Conservation (phyloP, 2,329 filamentous ascomycete genomes). For the Chaetomiaceae sp. region DNA sequence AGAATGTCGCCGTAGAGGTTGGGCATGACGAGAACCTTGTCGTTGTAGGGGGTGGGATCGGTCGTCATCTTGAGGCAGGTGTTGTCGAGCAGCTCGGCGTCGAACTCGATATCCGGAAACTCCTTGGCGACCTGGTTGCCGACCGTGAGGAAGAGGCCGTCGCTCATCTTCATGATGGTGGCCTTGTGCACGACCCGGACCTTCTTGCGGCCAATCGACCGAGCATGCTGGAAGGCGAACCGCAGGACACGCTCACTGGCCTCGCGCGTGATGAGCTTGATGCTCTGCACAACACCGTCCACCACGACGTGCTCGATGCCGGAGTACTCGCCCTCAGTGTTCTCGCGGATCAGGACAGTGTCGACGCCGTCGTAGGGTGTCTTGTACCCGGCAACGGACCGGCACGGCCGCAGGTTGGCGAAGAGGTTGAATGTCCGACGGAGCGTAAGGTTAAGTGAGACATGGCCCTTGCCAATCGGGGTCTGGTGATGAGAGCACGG, state of each 20-base stretch:
- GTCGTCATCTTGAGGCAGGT: slow-evolving; percentile 98
- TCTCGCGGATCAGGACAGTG: slow-evolving; percentile 96
- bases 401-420: slow-evolving; percentile 97
- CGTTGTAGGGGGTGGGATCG: slow-evolving; percentile 93
- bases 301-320: slow-evolving; percentile 98
- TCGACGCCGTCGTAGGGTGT: slow-evolving; percentile 96
- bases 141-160: slow-evolving; percentile 92
- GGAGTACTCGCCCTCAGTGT: slow-evolving; percentile 99
- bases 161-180: slow-evolving; percentile 99
- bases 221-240: slow-evolving; percentile 97
- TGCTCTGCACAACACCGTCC: slow-evolving; percentile 96
- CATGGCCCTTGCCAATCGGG: slow-evolving; percentile 96
- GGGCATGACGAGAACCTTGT: slow-evolving; percentile 97
- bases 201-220: slow-evolving; percentile 90
- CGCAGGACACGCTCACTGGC: slow-evolving; percentile 92
- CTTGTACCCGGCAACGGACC: slow-evolving; percentile 95
- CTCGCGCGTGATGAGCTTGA: slow-evolving; percentile 97
- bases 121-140: slow-evolving; percentile 85
- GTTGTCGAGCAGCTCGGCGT: slow-evolving; percentile 97
- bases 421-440: slow-evolving; percentile 99
- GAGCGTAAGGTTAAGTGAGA: slow-evolving; percentile 97
- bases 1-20: slow-evolving; percentile 99
- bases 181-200: slow-evolving; percentile 98
- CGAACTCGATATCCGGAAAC: slow-evolving; percentile 92
- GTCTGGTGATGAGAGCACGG: slow-evolving; percentile 48